Evolutionary conservation across 2,329 filamentous ascomycete genomes (phyloP), one percentile per base, ranked within the genome.

Genomic region (Beauveria scarabaeidicola): DNA sequence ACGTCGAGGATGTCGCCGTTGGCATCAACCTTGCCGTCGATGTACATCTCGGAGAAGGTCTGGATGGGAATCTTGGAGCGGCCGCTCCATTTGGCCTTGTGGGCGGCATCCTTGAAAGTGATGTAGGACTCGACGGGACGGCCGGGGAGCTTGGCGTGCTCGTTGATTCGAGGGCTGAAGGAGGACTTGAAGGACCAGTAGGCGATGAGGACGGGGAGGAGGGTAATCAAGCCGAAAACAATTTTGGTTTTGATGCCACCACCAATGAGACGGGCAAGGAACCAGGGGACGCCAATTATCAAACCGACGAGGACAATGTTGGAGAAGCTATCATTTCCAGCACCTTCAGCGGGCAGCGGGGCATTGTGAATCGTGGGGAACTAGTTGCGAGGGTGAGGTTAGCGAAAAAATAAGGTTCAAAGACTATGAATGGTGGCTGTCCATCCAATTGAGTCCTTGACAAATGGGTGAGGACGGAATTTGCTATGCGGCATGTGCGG

Each of bases 11-110:
- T 84, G 75, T 97, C 94, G 61, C 91, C 92, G 74, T 96, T 97
- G 82, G 97, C 93, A 67, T 96, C 91, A 64, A 96, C 91, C 61
- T 96, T 86, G 61, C 90, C 91, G 70, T 94, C 88, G 75, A 97
- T 96, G 81, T 97, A 97, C 88, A 93, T 96, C 77, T 97, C 92
- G 72, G 95, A 87, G 81, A 97, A 97, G 25, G 91, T 95, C 79
- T 96, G 88, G 80, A 95, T 88, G 58, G 91, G 87, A 62, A 94
- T 91, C 78, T 89, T 92, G 77, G 83, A 89, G 74, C 81, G 82
- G 73, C 90, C 90, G 66, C 82, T 81, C 77, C 91, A 94, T 76
- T 86, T 90, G 68, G 73, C 70, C 69, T 79, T 72, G 69, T 84
- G 81, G 59, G 73, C 73, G n/a, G 77, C 74, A 66, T 82, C 82